Conservation (phyloP, 1,284 basidiomycete species). For the Naganishia sp. region DNA sequence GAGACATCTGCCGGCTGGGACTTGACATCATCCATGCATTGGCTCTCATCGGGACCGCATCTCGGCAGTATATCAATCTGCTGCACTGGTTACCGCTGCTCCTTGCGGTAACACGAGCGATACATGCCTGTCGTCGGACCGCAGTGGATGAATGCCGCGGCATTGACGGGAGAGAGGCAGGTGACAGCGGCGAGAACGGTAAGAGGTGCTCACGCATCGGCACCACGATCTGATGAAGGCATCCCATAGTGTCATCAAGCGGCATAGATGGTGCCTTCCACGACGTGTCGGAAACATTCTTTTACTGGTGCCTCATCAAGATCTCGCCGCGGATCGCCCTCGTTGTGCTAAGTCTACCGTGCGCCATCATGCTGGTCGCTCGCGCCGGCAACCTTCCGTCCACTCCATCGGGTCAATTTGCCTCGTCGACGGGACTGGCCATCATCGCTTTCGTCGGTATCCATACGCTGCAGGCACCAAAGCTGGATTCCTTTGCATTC, state of each 20-base stretch:
- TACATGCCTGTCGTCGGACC: background rate
- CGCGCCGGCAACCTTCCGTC: background rate
- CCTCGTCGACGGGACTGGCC: background rate
- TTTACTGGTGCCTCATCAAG: conserved; percentile 16
- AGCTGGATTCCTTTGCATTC: conserved; percentile 15
- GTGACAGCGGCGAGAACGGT: background rate
- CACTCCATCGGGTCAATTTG: background rate
- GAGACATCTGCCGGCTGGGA: too few species aligned
- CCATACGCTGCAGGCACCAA: background rate
- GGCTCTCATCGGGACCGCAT: conserved; percentile 1
- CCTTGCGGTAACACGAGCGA: background rate
- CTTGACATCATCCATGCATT: background rate
- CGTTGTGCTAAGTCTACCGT: background rate
- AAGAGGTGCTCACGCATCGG: too few species aligned
- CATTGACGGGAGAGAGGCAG: background rate
- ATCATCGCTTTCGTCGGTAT: conserved; percentile 6
- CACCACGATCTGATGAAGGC: too few species aligned
- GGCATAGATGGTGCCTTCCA: background rate
- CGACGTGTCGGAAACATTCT: background rate
- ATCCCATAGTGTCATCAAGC: too few species aligned
- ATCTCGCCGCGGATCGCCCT: conserved; percentile 7
- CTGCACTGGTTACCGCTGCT: conserved; percentile 10
- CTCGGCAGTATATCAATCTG: conserved; percentile 12
- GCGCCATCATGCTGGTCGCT: background rate
- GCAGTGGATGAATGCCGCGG: background rate